Percentiles rank a stretch among this genome's conserved stretches.
Conservation (phyloP, 192 early-diverging fungal species). For the Backusella mclennaniae region DNA sequence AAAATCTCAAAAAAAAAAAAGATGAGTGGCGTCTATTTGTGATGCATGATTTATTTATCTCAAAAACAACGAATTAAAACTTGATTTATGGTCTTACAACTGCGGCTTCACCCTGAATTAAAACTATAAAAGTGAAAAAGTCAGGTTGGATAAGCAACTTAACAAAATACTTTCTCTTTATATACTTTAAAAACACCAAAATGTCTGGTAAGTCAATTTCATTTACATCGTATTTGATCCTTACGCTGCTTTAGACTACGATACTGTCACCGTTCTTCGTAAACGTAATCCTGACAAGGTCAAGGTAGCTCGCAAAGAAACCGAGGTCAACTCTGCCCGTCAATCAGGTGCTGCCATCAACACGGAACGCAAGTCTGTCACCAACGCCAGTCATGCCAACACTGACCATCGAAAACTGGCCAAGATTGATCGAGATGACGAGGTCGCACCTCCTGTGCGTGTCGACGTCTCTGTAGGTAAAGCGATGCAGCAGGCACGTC, state of each 20-base stretch:
- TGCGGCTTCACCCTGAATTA: too few species aligned
- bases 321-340: slow-evolving; percentile 73
- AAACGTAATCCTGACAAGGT: slow-evolving; percentile 62
- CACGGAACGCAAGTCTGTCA: slow-evolving; percentile 72
- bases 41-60: too few species aligned
- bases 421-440: slow-evolving; percentile 83
- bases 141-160: too few species aligned
- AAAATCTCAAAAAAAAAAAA: too few species aligned
- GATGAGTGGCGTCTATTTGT: too few species aligned
- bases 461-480: slow-evolving; percentile 71
- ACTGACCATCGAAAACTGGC: slow-evolving; percentile 74
- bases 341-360: slow-evolving; percentile 58
- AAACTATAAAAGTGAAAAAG: too few species aligned
- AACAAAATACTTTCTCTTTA: too few species aligned
- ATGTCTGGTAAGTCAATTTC: too few species aligned
- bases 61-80: too few species aligned
- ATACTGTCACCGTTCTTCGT: slow-evolving; percentile 72
- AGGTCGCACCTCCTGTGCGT: slow-evolving; percentile 64
- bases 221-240: too few species aligned
- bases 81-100: too few species aligned
- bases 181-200: too few species aligned
- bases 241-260: slow-evolving; percentile 50
- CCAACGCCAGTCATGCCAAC: slow-evolving; percentile 57
- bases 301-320: slow-evolving; percentile 55
- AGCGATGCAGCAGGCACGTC: slow-evolving; percentile 79